Evolutionary conservation across 345 rosid species (phyloP).

Genomic region (Lumnitzera racemosa): DNA sequence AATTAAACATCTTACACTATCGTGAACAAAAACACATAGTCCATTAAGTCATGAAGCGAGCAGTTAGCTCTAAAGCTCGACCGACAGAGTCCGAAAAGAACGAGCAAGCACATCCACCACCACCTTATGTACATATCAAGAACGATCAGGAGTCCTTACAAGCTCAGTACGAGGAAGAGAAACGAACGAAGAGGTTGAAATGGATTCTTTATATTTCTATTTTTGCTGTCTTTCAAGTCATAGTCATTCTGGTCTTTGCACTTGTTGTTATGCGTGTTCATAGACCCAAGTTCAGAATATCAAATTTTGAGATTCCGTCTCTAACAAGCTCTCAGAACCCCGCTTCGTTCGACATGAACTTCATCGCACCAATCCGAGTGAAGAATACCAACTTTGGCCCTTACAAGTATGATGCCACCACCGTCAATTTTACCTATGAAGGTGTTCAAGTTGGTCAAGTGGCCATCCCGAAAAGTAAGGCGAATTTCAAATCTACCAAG

Average conservation of each 20-base stretch:
- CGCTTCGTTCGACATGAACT: conserved; percentile 5
- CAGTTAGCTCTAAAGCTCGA: too few species aligned
- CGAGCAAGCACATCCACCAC: too few species aligned
- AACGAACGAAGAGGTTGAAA: conserved; percentile 11
- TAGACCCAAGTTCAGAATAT: conserved; percentile 6
- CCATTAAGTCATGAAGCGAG: too few species aligned
- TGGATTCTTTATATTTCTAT: conserved; percentile 3
- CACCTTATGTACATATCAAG: too few species aligned
- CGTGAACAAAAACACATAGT: too few species aligned
- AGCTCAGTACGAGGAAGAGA: conserved; percentile 6
- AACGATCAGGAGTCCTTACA: too few species aligned
- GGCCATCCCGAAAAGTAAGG: conserved; percentile 9
- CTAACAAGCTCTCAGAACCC: not conserved
- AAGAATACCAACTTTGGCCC: conserved; percentile 18
- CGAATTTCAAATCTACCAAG: conserved; percentile 16
- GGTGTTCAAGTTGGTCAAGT: conserved; percentile 6
- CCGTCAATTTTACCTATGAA: conserved; percentile 5
- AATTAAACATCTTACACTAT: too few species aligned
- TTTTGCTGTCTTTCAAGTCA: conserved; percentile 16
- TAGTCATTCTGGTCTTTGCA: conserved; percentile 14
- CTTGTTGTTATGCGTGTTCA: conserved; percentile 13
- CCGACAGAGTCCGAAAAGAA: too few species aligned
- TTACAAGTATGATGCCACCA: conserved; percentile 15
- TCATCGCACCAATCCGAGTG: conserved; percentile 9
- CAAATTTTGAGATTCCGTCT: not conserved